Conservation (phyloP, 2,329 filamentous ascomycete species). For the Coleophoma crateriformis region DNA sequence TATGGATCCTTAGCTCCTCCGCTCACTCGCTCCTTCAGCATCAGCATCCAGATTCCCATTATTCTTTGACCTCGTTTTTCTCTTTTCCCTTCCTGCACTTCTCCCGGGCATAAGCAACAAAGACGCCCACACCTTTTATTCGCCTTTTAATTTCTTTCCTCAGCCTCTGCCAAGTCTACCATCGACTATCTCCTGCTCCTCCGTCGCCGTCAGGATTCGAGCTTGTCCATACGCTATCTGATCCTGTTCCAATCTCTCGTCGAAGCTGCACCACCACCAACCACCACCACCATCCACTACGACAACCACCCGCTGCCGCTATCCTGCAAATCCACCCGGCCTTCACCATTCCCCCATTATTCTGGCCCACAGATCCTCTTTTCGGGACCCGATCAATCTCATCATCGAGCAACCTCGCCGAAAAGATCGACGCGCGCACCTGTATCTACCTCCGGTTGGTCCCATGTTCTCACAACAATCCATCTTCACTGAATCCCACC, state of each 20-base stretch:
- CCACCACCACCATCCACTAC: too few species aligned
- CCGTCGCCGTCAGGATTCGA: background rate
- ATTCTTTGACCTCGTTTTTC: background rate
- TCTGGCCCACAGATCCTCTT: background rate
- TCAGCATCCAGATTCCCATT: conserved; percentile 1
- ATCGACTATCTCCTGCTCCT: background rate
- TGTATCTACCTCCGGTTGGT: background rate
- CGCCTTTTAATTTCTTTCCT: background rate
- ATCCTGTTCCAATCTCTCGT: too few species aligned
- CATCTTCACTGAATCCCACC: background rate
- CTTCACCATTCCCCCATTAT: too few species aligned
- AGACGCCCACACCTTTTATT: conserved; percentile 2
- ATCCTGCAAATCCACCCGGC: too few species aligned
- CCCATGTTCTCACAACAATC: background rate
- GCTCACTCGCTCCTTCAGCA: background rate
- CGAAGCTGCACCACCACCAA: too few species aligned
- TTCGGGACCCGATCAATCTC: background rate
- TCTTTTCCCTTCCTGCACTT: background rate
- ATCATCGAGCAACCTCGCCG: background rate
- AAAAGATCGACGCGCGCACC: background rate
- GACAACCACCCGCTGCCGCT: too few species aligned
- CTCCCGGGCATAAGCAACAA: conserved; percentile 4
- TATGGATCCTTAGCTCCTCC: background rate
- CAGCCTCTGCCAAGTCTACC: background rate
- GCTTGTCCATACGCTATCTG: background rate